Evolutionary conservation across 2,329 filamentous ascomycete species (phyloP).

Genomic region (Ilyonectria destructans): DNA sequence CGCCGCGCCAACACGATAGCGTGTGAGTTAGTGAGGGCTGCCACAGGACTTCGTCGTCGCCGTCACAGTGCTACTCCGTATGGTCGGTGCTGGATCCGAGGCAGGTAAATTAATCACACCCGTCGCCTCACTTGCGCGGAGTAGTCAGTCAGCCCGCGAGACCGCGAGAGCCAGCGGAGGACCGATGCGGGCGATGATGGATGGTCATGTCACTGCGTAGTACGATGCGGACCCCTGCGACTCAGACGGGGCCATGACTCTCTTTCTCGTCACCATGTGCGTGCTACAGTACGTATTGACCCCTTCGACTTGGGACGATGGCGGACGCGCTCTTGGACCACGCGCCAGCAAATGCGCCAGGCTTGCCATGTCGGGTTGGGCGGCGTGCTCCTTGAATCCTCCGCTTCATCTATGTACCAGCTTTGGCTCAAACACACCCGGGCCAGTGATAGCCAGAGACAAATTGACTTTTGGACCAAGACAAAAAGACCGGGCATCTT

Average conservation of each 20-base stretch:
- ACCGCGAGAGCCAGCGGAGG: not conserved
- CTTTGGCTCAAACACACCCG: not conserved
- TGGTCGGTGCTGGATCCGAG: not conserved
- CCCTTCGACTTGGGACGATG: not conserved
- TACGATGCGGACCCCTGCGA: not conserved
- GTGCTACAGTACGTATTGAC: not conserved
- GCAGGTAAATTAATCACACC: not conserved
- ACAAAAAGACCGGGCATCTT: not conserved
- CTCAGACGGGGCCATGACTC: not conserved
- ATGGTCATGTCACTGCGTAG: not conserved
- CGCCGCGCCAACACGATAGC: not conserved
- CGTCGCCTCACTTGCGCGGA: not conserved
- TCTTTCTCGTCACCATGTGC: not conserved
- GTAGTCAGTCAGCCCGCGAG: not conserved
- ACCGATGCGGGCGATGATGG: not conserved
- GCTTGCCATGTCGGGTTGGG: not conserved
- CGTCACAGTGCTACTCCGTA: not conserved
- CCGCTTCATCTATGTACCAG: not conserved
- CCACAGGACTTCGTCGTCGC: not conserved
- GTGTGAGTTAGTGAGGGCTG: not conserved
- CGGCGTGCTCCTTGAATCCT: not conserved
- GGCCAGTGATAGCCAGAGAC: not conserved
- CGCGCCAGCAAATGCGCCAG: not conserved
- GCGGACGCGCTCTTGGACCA: not conserved
- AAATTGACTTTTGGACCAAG: constrained; percentile 5